phyloP scores from a whole-genome alignment of 148 eudicot genomes.

The Vaccinium macrocarpon region DNA sequence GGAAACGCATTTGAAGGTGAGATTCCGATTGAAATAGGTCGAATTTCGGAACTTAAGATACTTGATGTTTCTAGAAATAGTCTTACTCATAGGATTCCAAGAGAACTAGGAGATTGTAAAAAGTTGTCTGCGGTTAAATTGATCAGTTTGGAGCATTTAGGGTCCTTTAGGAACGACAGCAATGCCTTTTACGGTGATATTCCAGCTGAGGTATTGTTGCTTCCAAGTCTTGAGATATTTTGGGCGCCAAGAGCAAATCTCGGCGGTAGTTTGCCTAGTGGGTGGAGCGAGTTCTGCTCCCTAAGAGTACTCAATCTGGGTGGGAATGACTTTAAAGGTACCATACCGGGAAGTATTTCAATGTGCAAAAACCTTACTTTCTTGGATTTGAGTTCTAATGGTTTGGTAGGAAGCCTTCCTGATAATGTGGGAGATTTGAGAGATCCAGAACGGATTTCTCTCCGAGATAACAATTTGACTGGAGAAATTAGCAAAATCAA shows the following conservation, averaged over 20 bases:
- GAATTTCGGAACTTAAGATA: constrained; percentile 36
- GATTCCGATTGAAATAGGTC: constrained; percentile 45
- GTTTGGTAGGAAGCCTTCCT: constrained; percentile 40
- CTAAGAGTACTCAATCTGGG: constrained; percentile 43
- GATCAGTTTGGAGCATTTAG: constrained; percentile 35
- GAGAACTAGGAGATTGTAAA: constrained; percentile 37
- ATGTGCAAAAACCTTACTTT: constrained; percentile 49
- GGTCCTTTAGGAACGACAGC: not conserved
- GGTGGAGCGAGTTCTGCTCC: constrained; percentile 31
- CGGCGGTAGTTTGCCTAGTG: constrained; percentile 37
- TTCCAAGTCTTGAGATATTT: constrained; percentile 45
- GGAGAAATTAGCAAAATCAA: too few relatives aligned
- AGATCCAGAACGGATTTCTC: constrained; percentile 7
- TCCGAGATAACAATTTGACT: too few relatives aligned
- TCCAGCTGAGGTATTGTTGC: constrained; percentile 38
- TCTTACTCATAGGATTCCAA: constrained; percentile 44
- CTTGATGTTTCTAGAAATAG: constrained; percentile 67
- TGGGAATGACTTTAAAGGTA: constrained; percentile 45
- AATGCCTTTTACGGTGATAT: constrained; percentile 52
- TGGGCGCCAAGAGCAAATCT: constrained; percentile 67
- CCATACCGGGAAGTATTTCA: constrained; percentile 31
- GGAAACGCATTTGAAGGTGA: constrained; percentile 49
- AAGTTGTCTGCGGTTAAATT: constrained; percentile 43
- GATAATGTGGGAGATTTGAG: constrained; percentile 35
- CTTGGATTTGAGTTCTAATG: constrained; percentile 53